A percentile compares a stretch with the other conserved stretches of the same genome.
phyloP scores from a whole-genome alignment of 768 basidiomycete genomes.

The Pisolithus microcarpus region DNA sequence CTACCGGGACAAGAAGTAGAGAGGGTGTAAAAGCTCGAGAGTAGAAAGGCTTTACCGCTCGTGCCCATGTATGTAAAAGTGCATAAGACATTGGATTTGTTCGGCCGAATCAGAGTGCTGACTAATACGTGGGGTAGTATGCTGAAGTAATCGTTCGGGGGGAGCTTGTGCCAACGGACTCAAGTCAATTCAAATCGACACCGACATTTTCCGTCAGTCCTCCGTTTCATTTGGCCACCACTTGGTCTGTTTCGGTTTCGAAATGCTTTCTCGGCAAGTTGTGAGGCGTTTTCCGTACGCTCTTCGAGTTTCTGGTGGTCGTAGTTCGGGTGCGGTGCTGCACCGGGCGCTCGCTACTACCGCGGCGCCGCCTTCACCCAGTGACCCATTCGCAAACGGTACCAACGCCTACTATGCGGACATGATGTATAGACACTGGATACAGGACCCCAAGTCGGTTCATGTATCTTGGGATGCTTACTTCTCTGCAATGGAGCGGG shows the following conservation, averaged over 20 bases:
- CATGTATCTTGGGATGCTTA: constrained; percentile 94
- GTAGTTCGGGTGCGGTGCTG: constrained; percentile 11
- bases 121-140: too few relatives aligned
- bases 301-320: constrained; percentile 17
- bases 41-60: too few relatives aligned
- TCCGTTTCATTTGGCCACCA: not conserved
- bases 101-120: too few relatives aligned
- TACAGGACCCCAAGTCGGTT: constrained; percentile 83
- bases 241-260: not conserved
- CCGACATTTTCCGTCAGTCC: not conserved
- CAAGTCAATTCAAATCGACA: not conserved
- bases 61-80: too few relatives aligned
- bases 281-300: constrained; percentile 29
- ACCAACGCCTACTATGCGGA: constrained; percentile 94
- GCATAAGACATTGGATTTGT: too few relatives aligned
- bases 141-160: not conserved
- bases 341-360: constrained; percentile 40
- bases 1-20: constrained; percentile 49
- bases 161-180: not conserved
- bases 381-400: constrained; percentile 87
- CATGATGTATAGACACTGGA: constrained; percentile 94
- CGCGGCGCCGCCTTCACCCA: constrained; percentile 55
- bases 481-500: constrained; percentile 89
- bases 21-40: not conserved
- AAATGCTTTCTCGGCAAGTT: constrained; percentile 34